Percentiles rank a stretch among this genome's conserved stretches.
Conservation (phyloP, 805 yeast genomes). For the Ogataea angusta region DNA sequence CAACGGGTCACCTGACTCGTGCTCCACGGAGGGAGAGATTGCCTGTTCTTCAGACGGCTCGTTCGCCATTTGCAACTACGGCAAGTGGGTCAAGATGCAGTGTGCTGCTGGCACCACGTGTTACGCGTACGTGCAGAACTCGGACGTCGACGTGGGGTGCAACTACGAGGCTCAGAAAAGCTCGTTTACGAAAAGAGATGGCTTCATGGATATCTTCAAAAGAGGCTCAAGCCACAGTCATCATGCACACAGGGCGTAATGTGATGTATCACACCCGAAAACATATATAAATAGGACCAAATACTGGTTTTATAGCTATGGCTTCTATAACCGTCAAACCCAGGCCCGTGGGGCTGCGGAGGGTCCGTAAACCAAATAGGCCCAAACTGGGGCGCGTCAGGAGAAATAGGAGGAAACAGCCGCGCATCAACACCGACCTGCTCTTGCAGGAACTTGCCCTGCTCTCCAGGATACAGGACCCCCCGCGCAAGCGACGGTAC, state of each 20-base stretch:
- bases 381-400: background rate
- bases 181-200: conserved; percentile 31
- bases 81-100: conserved; percentile 51
- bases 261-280: conserved; percentile 1
- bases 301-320: background rate
- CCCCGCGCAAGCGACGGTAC: conserved; percentile 2
- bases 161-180: conserved; percentile 37
- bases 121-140: conserved; percentile 45
- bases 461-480: background rate
- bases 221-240: conserved; percentile 23
- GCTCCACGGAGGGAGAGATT: conserved; percentile 44
- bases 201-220: conserved; percentile 21
- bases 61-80: conserved; percentile 55
- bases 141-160: conserved; percentile 48
- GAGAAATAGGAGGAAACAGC: background rate
- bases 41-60: conserved; percentile 51
- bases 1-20: conserved; percentile 40
- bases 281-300: conserved; percentile 4
- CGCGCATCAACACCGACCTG: background rate
- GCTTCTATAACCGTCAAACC: conserved; percentile 4
- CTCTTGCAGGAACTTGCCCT: conserved; percentile 1
- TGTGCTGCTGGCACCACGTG: conserved; percentile 68
- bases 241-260: conserved; percentile 10
- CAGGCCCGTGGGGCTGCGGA: background rate
- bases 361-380: background rate